Evolutionary conservation across 441 rosid genomes (phyloP).

Genomic region (Dalechampia spathulata): DNA sequence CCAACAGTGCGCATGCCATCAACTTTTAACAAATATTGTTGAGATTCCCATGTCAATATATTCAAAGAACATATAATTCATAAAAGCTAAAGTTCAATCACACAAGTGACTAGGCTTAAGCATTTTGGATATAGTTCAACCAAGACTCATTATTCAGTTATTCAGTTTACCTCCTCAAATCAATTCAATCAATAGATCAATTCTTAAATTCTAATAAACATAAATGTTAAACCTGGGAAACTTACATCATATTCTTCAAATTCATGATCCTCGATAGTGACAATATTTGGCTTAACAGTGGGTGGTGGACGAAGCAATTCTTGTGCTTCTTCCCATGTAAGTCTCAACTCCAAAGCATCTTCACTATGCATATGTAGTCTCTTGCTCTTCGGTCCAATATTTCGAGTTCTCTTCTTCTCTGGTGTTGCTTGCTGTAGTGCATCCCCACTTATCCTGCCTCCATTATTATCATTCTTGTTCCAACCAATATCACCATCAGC

Average conservation of each 20-base stretch:
- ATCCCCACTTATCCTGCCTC: slow-evolving; percentile 33
- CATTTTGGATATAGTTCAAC: too few relatives aligned
- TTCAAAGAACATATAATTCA: too few relatives aligned
- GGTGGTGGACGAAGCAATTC: slow-evolving; percentile 87
- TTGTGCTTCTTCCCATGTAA: slow-evolving; percentile 97
- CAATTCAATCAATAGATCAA: too few relatives aligned
- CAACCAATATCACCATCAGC: slow-evolving; percentile 36
- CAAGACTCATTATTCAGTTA: too few relatives aligned
- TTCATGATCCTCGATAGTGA: slow-evolving; percentile 66
- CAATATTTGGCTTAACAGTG: slow-evolving; percentile 43
- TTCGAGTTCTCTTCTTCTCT: slow-evolving; percentile 65
- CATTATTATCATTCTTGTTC: slow-evolving; percentile 39
- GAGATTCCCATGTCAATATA: too few relatives aligned
- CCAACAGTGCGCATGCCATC: neutral
- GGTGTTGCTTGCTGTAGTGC: slow-evolving; percentile 22
- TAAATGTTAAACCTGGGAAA: slow-evolving; percentile 3
- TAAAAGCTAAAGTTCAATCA: too few relatives aligned
- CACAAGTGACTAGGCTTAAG: too few relatives aligned
- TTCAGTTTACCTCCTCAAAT: too few relatives aligned
- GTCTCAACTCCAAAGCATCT: slow-evolving; percentile 69
- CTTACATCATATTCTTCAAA: slow-evolving; percentile 93
- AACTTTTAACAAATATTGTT: neutral
- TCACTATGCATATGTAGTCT: slow-evolving; percentile 64
- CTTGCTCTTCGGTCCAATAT: slow-evolving; percentile 77
- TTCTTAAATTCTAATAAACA: too few relatives aligned